Evolutionary conservation across 1,139 yeast genomes (phyloP).

Genomic region (Debaryomyces sp.): DNA sequence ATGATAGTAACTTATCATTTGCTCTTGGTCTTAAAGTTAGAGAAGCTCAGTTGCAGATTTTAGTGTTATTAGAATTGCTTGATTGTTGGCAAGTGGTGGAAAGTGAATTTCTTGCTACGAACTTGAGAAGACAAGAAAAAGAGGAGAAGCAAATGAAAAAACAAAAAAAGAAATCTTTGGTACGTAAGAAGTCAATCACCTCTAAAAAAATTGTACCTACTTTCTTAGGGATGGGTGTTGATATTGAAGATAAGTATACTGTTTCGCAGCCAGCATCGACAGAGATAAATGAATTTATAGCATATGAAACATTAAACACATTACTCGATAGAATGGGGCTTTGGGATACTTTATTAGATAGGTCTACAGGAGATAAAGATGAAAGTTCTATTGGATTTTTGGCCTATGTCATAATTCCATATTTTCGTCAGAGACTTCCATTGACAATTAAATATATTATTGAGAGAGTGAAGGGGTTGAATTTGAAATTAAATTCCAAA

Average conservation of each 20-base stretch:
- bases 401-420: conserved; percentile 57
- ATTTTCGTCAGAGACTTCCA: conserved; percentile 53
- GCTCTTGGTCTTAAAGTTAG: conserved; percentile 54
- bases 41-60: conserved; percentile 69
- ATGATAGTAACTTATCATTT: conserved; percentile 22
- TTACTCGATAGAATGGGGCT: conserved; percentile 58
- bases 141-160: conserved; percentile 23
- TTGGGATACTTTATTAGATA: conserved; percentile 52
- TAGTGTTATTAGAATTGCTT: conserved; percentile 55
- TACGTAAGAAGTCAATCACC: conserved; percentile 30
- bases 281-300: conserved; percentile 16
- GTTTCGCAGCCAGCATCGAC: neutral
- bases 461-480: conserved; percentile 52
- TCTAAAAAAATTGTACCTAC: conserved; percentile 40
- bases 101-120: conserved; percentile 23
- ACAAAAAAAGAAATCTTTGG: conserved; percentile 34
- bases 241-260: conserved; percentile 9
- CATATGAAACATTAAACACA: conserved; percentile 37
- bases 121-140: conserved; percentile 28
- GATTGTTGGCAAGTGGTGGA: conserved; percentile 29
- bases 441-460: conserved; percentile 48
- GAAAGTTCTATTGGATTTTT: conserved; percentile 51
- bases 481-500: conserved; percentile 28
- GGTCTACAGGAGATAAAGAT: conserved; percentile 28
- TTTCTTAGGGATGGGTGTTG: conserved; percentile 44